Conservation (phyloP, 495 filamentous ascomycete species). For the Neurospora sp. region DNA sequence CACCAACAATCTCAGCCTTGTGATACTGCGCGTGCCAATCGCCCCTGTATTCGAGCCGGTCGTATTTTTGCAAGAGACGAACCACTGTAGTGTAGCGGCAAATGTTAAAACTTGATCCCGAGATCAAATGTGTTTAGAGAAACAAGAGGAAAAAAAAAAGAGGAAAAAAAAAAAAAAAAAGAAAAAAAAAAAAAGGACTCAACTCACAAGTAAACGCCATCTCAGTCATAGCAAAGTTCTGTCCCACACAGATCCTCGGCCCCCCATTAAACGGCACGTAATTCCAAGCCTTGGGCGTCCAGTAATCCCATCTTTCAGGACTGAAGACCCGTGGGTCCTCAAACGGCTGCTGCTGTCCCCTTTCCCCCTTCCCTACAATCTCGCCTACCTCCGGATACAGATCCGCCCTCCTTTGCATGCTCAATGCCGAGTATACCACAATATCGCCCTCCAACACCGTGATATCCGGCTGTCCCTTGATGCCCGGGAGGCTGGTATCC, state of each 20-base stretch:
- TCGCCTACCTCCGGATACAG: conserved; percentile 33
- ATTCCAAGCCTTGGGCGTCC: conserved; percentile 48
- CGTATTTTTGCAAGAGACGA: conserved; percentile 51
- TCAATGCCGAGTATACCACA: conserved; percentile 33
- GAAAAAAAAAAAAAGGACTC: conserved; percentile 13
- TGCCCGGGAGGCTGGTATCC: conserved; percentile 22
- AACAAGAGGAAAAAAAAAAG: too few species aligned
- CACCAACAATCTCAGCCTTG: conserved; percentile 30
- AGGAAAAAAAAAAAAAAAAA: too few species aligned
- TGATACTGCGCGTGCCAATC: conserved; percentile 28
- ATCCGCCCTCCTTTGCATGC: conserved; percentile 44
- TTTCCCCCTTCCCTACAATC: background rate
- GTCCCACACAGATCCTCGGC: conserved; percentile 40
- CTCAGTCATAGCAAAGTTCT: conserved; percentile 49
- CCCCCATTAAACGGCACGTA: conserved; percentile 55
- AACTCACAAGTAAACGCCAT: conserved; percentile 34
- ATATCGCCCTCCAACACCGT: conserved; percentile 26
- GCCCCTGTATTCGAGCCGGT: conserved; percentile 38
- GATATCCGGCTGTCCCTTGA: conserved; percentile 18
- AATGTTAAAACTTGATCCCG: background rate
- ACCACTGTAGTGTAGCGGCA: conserved; percentile 26
- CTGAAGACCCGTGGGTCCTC: conserved; percentile 40
- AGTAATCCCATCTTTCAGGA: conserved; percentile 46
- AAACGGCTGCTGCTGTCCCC: conserved; percentile 10
- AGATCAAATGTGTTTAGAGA: too few species aligned